Conservation (phyloP, 192 early-diverging fungal genomes). For the Coemansia sp. region DNA sequence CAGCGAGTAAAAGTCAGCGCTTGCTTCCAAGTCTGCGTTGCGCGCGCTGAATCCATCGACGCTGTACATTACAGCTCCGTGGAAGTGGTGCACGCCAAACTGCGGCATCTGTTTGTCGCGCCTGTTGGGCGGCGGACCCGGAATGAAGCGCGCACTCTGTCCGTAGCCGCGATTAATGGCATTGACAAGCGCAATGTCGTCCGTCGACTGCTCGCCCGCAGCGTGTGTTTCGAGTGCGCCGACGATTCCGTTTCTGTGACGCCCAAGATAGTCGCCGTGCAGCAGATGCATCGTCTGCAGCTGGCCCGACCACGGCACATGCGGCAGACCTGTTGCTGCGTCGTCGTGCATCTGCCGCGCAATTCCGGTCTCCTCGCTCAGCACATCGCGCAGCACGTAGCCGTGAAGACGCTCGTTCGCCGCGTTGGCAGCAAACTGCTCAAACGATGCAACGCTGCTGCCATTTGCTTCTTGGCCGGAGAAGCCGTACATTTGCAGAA, state of each 20-base stretch:
- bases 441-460: constrained; percentile 54
- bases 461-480: constrained; percentile 3
- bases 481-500: constrained; percentile 86
- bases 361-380: constrained; percentile 40
- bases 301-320: constrained; percentile 24
- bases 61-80: constrained; percentile 75
- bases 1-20: constrained; percentile 81
- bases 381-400: constrained; percentile 30
- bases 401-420: constrained; percentile 68
- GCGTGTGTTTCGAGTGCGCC: constrained; percentile 37
- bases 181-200: constrained; percentile 63
- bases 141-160: constrained; percentile 29
- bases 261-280: constrained; percentile 30
- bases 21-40: constrained; percentile 66
- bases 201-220: constrained; percentile 50
- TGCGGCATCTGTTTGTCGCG: constrained; percentile 37
- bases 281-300: constrained; percentile 37
- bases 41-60: constrained; percentile 74
- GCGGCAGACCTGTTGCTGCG: constrained; percentile 13
- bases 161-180: constrained; percentile 33
- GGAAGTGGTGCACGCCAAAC: constrained; percentile 79
- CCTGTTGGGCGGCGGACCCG: constrained; percentile 28
- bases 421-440: constrained; percentile 69
- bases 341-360: constrained; percentile 40
- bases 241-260: constrained; percentile 25